Base-by-base conservation (phyloP, 192 early-diverging fungal species). In the Funneliformis mosseae region DNA sequence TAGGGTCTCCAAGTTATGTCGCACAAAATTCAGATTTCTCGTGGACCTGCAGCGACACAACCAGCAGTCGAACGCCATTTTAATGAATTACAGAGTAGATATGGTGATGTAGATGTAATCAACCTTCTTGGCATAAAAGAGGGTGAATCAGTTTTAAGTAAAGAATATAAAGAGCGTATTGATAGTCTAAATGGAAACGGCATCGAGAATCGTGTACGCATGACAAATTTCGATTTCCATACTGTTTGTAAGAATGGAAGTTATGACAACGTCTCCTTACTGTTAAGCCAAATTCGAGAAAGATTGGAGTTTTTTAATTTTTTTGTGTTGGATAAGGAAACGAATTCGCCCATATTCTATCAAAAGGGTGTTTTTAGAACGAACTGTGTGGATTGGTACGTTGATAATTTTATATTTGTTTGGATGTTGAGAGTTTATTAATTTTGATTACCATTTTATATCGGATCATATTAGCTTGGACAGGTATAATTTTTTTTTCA, bases 311-410 rank as follows among this genome's bases (percentile, higher is more conserved):
- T 82, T 62, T 92, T 86, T 84, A 89, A 91, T 33, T 95, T 90
- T 82, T 96, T 93, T 76, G 76, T 93, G n/a, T 83, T 89, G 12
- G 93, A 95, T 69, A 85, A 82, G 18, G 87, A 89, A 25, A 84
- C 86, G 25, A 89, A 88, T 41, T 73, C 81, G 5, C 83, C 95
- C 3, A 79, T 95, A 16, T 85, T 84, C 27, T 83, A 84, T 7
- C 98, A 99, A 84, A 83, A 90, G 11, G 97, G 97, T 27, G 91
- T 96, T 7, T 92, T 96, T 70, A 87, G 98, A 14, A 95, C 94
- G 3, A 99, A 98, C 79, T 99, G 98, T 81, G 85, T 99, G 74
- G 98, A 95, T 76, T 94, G 94, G 83, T 83, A 83, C 4, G 18
- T 48, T 8, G 11, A 23, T 1, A 10, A 67, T 63, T 48, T 38